phyloP scores from a whole-genome alignment of 225 moss, liverwort and hornwort species.

The Asterella californica region DNA sequence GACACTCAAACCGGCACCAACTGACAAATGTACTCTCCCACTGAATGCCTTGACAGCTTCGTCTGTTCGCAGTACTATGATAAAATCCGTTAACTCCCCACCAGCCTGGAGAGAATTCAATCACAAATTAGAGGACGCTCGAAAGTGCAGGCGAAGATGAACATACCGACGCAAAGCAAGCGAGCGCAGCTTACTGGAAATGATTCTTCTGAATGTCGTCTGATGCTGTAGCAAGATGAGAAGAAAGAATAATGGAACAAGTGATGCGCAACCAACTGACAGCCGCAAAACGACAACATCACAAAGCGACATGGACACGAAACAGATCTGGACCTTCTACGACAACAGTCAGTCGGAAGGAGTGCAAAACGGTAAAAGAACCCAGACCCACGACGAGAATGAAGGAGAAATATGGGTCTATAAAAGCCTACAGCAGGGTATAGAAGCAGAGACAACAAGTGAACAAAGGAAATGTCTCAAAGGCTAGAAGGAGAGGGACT shows the following conservation, averaged over 20 bases:
- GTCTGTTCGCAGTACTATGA: conserved; percentile 78
- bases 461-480: too few relatives aligned
- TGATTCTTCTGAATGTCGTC: not conserved
- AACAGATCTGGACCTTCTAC: not conserved
- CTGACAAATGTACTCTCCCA: conserved; percentile 84
- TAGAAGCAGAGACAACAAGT: too few relatives aligned
- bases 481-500: too few relatives aligned
- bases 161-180: not conserved
- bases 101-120: conserved; percentile 53
- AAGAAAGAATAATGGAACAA: not conserved
- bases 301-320: not conserved
- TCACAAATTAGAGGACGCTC: not conserved
- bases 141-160: not conserved
- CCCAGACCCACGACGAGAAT: not conserved
- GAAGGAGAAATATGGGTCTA: not conserved
- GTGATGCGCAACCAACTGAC: not conserved
- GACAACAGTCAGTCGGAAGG: too few relatives aligned
- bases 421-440: too few relatives aligned
- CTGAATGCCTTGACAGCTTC: conserved; percentile 94
- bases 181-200: not conserved
- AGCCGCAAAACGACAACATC: not conserved
- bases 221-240: not conserved
- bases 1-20: conserved; percentile 95
- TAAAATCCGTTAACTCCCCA: conserved; percentile 92
- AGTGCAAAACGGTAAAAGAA: not conserved